phyloP scores from a whole-genome alignment of 352 stramenopile species.

The Phytophthora palmivora region DNA sequence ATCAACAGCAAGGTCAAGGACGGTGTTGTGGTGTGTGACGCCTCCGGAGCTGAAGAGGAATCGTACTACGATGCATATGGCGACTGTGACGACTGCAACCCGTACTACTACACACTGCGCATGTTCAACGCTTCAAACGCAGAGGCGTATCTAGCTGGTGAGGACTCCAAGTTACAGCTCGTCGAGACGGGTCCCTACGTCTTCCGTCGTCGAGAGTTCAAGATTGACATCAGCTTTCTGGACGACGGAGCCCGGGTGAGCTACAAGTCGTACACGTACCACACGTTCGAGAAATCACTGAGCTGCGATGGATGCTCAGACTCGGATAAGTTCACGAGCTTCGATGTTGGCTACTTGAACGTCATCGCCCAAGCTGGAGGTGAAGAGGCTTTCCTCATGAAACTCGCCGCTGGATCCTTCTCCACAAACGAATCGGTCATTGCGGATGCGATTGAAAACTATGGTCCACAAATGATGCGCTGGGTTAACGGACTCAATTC shows the following conservation, averaged over 20 bases:
- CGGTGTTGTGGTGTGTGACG: constrained; percentile 53
- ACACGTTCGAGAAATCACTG: constrained; percentile 49
- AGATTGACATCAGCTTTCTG: constrained; percentile 59
- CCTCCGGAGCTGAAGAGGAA: constrained; percentile 39
- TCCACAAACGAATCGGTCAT: constrained; percentile 35
- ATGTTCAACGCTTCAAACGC: constrained; percentile 54
- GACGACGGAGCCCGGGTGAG: constrained; percentile 47
- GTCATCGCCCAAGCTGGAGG: constrained; percentile 68
- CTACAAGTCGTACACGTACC: constrained; percentile 76
- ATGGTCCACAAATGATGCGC: constrained; percentile 69
- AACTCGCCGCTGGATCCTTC: constrained; percentile 57
- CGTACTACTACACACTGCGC: constrained; percentile 56
- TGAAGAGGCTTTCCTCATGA: constrained; percentile 54
- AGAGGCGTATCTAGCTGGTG: constrained; percentile 47
- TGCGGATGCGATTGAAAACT: constrained; percentile 37
- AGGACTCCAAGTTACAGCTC: constrained; percentile 55
- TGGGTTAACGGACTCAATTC: constrained; percentile 87
- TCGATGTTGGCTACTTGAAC: constrained; percentile 72
- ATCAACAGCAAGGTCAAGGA: constrained; percentile 50
- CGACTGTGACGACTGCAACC: constrained; percentile 64
- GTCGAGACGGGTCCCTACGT: constrained; percentile 65
- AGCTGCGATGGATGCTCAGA: constrained; percentile 64
- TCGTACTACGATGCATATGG: constrained; percentile 56
- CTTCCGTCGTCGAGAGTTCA: constrained; percentile 63
- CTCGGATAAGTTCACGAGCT: constrained; percentile 51